Percentiles rank a stretch among this genome's conserved stretches.
Evolutionary conservation across 495 filamentous ascomycete species (phyloP).

Genomic region (Aspergillus wentii): DNA sequence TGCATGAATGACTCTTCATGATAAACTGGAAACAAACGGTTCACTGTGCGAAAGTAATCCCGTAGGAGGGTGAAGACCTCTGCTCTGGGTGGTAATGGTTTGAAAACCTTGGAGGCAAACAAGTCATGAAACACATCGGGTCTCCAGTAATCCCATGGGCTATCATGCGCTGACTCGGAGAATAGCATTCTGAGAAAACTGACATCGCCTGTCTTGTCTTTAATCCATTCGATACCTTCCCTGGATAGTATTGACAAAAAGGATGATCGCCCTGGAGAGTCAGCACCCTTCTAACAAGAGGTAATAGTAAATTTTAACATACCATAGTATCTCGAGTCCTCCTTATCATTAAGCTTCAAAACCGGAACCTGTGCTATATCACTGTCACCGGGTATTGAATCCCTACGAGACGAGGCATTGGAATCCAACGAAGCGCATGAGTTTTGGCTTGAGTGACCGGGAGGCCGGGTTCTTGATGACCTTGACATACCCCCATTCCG

Average conservation of each 20-base stretch:
- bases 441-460: background rate
- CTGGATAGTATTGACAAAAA: conserved; percentile 93
- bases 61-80: conserved; percentile 76
- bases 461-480: background rate
- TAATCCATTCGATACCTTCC: conserved; percentile 96
- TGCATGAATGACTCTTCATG: conserved; percentile 96
- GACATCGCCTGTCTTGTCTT: conserved; percentile 84
- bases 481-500: background rate
- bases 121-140: conserved; percentile 88
- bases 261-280: conserved; percentile 70
- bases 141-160: conserved; percentile 86
- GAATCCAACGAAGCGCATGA: conserved; percentile 11
- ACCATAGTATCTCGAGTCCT: conserved; percentile 92
- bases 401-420: conserved; percentile 11
- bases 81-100: conserved; percentile 69
- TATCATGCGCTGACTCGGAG: conserved; percentile 64
- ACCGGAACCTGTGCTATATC: conserved; percentile 42
- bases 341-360: conserved; percentile 65
- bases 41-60: conserved; percentile 94
- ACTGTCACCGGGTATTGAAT: conserved; percentile 32
- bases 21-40: conserved; percentile 93
- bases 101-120: conserved; percentile 76
- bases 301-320: conserved; percentile 13
- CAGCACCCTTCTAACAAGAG: conserved; percentile 6
- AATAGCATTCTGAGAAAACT: conserved; percentile 85